Percentiles rank a stretch among this genome's conserved stretches.
These are phyloP conservation scores for Bipolaris gigantea DNA, from an alignment of 2,329 filamentous ascomycete genomes.

Conservation along the genomic window DNA sequence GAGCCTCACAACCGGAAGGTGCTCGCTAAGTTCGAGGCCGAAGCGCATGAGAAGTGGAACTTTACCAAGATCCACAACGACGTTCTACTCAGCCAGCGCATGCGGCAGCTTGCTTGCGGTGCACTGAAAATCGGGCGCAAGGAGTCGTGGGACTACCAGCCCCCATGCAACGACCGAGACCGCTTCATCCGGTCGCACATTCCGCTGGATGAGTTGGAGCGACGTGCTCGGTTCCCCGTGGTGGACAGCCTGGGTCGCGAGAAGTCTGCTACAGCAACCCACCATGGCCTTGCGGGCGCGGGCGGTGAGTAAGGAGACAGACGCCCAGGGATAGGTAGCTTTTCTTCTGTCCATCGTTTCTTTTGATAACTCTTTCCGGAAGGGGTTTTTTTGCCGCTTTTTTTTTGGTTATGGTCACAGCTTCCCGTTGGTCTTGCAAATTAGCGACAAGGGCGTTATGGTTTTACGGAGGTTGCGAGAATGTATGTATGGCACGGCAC, in stretches of 20 bases:
- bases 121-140: constrained; percentile 70
- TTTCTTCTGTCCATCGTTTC: neutral
- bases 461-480: neutral
- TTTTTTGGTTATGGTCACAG: neutral
- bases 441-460: constrained; percentile 9
- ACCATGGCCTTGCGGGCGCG: constrained; percentile 43
- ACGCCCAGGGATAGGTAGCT: neutral
- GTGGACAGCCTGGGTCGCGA: constrained; percentile 51
- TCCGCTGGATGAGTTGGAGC: constrained; percentile 77
- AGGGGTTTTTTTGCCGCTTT: neutral
- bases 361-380: neutral
- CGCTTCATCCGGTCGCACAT: constrained; percentile 81
- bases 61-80: constrained; percentile 74
- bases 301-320: constrained; percentile 33
- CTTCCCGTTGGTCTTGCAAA: neutral
- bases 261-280: constrained; percentile 35
- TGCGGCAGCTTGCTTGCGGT: constrained; percentile 75
- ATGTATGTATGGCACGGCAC: neutral
- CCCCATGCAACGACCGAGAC: constrained; percentile 67
- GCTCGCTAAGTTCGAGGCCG: constrained; percentile 66
- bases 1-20: constrained; percentile 46
- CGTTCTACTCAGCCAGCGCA: constrained; percentile 76
- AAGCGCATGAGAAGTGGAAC: constrained; percentile 78
- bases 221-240: constrained; percentile 70
- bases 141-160: constrained; percentile 84